Conservation (phyloP, 139 green algal genomes). For the Tetradesmus obliquus region DNA sequence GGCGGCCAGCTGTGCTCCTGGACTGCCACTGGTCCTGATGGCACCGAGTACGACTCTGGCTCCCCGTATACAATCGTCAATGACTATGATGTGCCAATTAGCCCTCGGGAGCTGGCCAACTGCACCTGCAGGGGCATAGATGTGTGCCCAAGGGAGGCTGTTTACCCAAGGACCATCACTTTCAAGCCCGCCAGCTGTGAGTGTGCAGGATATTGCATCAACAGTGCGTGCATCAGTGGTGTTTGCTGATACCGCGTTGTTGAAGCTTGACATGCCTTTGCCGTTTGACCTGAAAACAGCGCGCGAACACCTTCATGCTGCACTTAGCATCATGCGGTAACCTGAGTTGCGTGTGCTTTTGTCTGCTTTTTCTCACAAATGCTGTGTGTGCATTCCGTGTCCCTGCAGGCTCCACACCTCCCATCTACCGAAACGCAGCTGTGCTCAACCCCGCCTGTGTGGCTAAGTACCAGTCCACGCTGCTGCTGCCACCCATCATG, state of each 20-base stretch:
- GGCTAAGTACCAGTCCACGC: background rate
- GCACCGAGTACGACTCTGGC: background rate
- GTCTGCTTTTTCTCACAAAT: too few species aligned
- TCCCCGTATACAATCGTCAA: background rate
- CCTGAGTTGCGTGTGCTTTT: too few species aligned
- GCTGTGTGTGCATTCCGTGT: too few species aligned
- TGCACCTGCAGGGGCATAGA: background rate
- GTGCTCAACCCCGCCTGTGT: slow-evolving; percentile 7
- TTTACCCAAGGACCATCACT: background rate
- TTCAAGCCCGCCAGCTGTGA: background rate
- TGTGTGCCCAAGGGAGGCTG: background rate
- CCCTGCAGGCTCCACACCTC: too few species aligned
- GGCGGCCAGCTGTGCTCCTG: background rate
- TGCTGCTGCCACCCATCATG: slow-evolving; percentile 17
- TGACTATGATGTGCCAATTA: background rate
- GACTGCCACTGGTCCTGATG: background rate
- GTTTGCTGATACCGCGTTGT: too few species aligned
- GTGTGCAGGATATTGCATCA: too few species aligned
- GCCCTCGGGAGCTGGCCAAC: background rate
- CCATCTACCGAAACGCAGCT: background rate
- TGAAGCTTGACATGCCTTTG: too few species aligned
- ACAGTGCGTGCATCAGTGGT: too few species aligned
- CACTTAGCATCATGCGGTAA: too few species aligned
- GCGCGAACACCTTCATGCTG: too few species aligned
- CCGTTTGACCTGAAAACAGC: too few species aligned